Conservation (phyloP, 768 basidiomycete genomes). For the Chalciporus piperatus region DNA sequence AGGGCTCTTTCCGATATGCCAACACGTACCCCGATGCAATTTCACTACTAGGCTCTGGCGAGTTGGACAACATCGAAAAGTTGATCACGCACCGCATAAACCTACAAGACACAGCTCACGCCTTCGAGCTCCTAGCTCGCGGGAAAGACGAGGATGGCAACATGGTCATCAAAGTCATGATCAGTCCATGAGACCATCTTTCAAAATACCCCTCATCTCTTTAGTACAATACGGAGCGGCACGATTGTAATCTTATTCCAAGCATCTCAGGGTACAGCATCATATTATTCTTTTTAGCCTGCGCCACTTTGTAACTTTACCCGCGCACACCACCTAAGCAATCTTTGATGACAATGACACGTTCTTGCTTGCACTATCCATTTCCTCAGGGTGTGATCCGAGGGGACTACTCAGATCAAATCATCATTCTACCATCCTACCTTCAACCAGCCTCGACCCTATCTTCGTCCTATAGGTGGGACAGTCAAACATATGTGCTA, state of each 20-base stretch:
- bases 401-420: constrained; percentile 9
- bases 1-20: constrained; percentile 88
- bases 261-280: constrained; percentile 13
- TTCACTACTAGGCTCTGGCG: constrained; percentile 63
- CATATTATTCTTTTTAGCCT: constrained; percentile 8
- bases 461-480: constrained; percentile 8
- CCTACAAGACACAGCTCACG: constrained; percentile 62
- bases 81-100: constrained; percentile 78
- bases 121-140: constrained; percentile 77
- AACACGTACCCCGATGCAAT: constrained; percentile 91
- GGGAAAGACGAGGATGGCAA: constrained; percentile 78
- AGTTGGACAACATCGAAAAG: constrained; percentile 60
- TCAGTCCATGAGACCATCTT: constrained; percentile 40
- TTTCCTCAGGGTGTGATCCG: not conserved
- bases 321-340: constrained; percentile 5
- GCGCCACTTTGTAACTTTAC: constrained; percentile 25
- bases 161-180: constrained; percentile 89
- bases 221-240: constrained; percentile 9
- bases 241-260: not conserved
- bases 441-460: not conserved
- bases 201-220: not conserved
- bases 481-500: constrained; percentile 10
- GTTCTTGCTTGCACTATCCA: constrained; percentile 1
- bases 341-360: constrained; percentile 8
- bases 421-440: not conserved